A percentile compares a stretch with the other conserved stretches of the same genome.
phyloP scores from a whole-genome alignment of 140 eudicot genomes.

The Stevia rebaudiana region DNA sequence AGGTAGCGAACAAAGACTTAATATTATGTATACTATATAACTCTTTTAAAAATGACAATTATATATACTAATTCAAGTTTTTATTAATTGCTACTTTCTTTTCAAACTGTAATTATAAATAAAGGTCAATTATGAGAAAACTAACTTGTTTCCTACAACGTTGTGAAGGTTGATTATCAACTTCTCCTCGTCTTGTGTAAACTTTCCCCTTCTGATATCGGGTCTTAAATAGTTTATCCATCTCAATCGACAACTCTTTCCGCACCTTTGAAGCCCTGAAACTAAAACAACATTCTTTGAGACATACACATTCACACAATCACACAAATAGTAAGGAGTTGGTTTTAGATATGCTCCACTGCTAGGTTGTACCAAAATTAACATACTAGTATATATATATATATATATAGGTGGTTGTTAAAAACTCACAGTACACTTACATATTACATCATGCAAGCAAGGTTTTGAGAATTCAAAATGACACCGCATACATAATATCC shows the following conservation, averaged over 20 bases:
- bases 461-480: no score
- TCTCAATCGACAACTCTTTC: conserved; percentile 86
- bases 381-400: no score
- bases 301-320: conserved; percentile 1
- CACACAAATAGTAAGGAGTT: no score
- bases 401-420: no score
- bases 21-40: background rate
- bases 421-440: no score
- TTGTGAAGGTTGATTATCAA: conserved; percentile 76
- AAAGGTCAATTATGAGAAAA: conserved; percentile 5
- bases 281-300: conserved; percentile 19
- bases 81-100: no score
- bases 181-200: conserved; percentile 82
- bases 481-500: no score
- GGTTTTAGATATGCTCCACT: no score
- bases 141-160: conserved; percentile 90
- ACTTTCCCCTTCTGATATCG: conserved; percentile 83
- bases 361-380: no score
- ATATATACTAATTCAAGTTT: background rate
- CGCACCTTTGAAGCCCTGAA: conserved; percentile 90
- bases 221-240: conserved; percentile 95
- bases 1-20: background rate
- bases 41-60: background rate
- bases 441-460: no score
- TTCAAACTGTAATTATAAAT: background rate